Percentiles rank a stretch among this genome's conserved stretches.
Conservation (phyloP, 2,329 filamentous ascomycete genomes). For the Calonectria honghensis region DNA sequence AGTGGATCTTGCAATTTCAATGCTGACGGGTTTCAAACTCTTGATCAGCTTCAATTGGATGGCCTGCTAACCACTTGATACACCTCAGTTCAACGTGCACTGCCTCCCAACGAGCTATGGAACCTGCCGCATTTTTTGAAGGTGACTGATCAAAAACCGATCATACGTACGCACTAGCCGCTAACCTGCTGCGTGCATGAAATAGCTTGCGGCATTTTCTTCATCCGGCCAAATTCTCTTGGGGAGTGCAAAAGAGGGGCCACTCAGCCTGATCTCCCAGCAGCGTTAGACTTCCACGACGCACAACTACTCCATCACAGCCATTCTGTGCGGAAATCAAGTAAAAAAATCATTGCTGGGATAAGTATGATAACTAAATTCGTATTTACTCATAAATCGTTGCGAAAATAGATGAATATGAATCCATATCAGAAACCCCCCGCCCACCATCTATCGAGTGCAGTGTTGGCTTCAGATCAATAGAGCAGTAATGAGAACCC, state of each 20-base stretch:
- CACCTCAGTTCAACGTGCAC: background rate
- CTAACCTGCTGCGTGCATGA: background rate
- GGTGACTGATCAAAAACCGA: background rate
- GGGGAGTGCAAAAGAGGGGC: background rate
- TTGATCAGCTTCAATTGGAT: background rate
- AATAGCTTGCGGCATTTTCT: background rate
- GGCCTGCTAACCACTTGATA: background rate
- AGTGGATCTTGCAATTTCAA: background rate
- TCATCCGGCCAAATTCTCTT: background rate
- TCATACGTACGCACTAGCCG: background rate
- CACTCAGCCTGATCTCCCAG: background rate
- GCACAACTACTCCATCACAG: background rate
- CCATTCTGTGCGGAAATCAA: background rate
- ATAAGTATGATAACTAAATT: background rate
- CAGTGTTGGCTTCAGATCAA: background rate
- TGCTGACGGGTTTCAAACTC: background rate
- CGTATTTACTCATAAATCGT: background rate
- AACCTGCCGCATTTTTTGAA: background rate
- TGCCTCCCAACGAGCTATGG: background rate
- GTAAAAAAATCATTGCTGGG: background rate
- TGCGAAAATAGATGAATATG: background rate
- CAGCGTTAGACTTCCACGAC: background rate
- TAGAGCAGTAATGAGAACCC: background rate
- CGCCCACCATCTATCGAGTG: background rate
- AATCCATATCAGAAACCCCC: background rate